Evolutionary conservation across 495 filamentous ascomycete species (phyloP), one percentile per base, ranked within the genome.

Genomic region (Lindgomyces ingoldianus): DNA sequence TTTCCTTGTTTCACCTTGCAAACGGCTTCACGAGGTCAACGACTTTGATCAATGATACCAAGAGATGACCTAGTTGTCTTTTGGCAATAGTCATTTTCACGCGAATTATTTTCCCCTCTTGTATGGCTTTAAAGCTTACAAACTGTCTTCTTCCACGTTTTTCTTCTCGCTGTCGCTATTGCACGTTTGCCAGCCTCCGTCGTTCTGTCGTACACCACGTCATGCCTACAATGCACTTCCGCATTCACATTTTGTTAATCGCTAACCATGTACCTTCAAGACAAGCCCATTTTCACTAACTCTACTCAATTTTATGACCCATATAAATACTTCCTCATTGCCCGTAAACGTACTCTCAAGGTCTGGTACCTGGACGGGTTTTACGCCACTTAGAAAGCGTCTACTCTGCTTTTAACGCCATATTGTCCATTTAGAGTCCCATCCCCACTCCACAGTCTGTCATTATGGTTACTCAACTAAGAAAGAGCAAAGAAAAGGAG

Each of bases 141-240:
- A 6, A 14, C 33, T 39, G 33, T 39, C 33, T 39, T 14, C 14
- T 14, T 39, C 33, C 33, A 39, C 33, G 33, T 39, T 39, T 39
- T 14, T 6, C 33, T 6, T 39, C 14, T 39, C 6, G 33, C 14
- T 39, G 33, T 39, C 33, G 33, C 33, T 39, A 14, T 39, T n/a
- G n/a, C n/a, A n/a, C n/a, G n/a, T n/a, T n/a, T n/a, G n/a, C n/a
- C n/a, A n/a, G n/a, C n/a, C n/a, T n/a, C n/a, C n/a, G n/a, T n/a
- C n/a, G n/a, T n/a, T n/a, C n/a, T n/a, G n/a, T n/a, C 21, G n/a
- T 22, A 4, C 44, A 33, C 50, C 27, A 54, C 50, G 50, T 54
- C 50, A 54, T 19, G 18, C 8, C 9, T 39, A 4, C 50, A 51
- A 27, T 51, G 9, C 24, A 3, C 29, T 3, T 24, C 29, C 47